Percentiles rank a stretch among this genome's conserved stretches.
These are phyloP conservation scores for Solanum pimpinellifolium DNA, from an alignment of 257 asterid species.

Conservation along the genomic window DNA sequence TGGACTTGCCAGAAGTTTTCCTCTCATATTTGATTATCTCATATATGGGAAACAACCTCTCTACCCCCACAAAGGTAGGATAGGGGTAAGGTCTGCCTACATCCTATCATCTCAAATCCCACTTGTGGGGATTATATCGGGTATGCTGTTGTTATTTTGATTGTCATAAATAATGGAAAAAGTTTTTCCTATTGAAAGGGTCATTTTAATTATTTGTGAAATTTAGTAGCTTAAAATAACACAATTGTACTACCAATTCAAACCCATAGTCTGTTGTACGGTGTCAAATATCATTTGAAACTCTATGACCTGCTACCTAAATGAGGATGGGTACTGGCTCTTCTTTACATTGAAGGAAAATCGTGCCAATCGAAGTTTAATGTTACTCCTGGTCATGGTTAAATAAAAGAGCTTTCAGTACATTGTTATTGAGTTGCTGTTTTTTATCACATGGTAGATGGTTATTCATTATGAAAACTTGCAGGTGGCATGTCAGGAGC, in stretches of 20 bases:
- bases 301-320: background rate
- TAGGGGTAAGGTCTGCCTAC: background rate
- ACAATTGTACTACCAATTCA: background rate
- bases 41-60: background rate
- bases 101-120: background rate
- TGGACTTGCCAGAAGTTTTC: background rate
- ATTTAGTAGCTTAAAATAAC: background rate
- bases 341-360: background rate
- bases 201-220: background rate
- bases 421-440: background rate
- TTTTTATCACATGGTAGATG: background rate
- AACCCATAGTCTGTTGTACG: background rate
- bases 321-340: background rate
- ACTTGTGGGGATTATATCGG: background rate
- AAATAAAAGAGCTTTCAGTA: constrained; percentile 18
- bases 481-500: constrained; percentile 83
- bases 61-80: background rate
- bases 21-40: background rate
- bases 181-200: background rate
- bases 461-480: constrained; percentile 1
- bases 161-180: background rate
- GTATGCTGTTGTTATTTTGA: background rate
- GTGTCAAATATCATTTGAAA: background rate
- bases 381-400: constrained; percentile 24
- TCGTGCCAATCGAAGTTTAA: background rate